Evolutionary conservation across 768 basidiomycete genomes (phyloP).

Genomic region (Lactifluus subvellereus): DNA sequence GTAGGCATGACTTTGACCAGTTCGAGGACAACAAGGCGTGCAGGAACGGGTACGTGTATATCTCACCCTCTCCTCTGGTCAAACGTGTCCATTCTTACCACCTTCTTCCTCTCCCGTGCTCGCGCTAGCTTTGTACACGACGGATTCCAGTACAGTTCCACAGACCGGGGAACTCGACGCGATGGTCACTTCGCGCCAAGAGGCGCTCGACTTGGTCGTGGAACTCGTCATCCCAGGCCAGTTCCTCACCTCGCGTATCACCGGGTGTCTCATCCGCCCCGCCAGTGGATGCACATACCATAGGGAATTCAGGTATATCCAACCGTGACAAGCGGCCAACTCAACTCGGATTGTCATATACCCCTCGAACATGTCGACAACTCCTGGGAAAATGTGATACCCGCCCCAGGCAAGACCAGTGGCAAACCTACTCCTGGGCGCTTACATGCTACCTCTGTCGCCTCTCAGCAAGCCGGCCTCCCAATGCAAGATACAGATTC

Average conservation of each 20-base stretch:
- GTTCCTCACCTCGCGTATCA: slow-evolving; percentile 95
- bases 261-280: slow-evolving; percentile 90
- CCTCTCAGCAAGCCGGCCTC: slow-evolving; percentile 32
- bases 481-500: slow-evolving; percentile 45
- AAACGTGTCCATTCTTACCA: background rate
- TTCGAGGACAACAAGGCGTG: slow-evolving; percentile 88
- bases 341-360: background rate
- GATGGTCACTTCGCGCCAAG: slow-evolving; percentile 78
- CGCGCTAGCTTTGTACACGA: slow-evolving; percentile 73
- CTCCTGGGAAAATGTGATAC: slow-evolving; percentile 43
- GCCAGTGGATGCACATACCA: slow-evolving; percentile 76
- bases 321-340: background rate
- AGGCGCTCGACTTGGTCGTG: slow-evolving; percentile 88
- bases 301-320: slow-evolving; percentile 81
- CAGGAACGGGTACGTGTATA: slow-evolving; percentile 80
- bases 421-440: slow-evolving; percentile 69
- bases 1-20: slow-evolving; percentile 92
- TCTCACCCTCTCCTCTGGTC: too few relatives aligned
- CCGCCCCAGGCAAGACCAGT: slow-evolving; percentile 41
- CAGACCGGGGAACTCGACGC: slow-evolving; percentile 94
- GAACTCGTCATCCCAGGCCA: slow-evolving; percentile 91
- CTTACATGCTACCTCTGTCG: slow-evolving; percentile 58
- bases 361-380: slow-evolving; percentile 34
- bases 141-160: slow-evolving; percentile 97
- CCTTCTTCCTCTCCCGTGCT: too few relatives aligned